Conservation (phyloP, 306 rosid species). For the Vigna trinervia region DNA sequence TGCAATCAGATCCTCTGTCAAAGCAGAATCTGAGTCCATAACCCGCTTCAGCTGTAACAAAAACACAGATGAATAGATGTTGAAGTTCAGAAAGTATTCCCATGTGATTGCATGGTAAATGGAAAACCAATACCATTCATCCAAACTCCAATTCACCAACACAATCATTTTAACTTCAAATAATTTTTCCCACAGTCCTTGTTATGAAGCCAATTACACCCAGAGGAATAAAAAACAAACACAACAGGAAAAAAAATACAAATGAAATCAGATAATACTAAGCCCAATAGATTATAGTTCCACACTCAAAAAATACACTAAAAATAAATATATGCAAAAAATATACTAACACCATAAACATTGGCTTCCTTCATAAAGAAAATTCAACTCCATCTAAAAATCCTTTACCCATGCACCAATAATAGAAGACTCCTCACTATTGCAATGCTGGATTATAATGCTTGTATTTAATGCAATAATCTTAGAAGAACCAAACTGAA, state of each 20-base stretch:
- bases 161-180: not conserved
- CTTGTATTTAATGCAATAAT: not conserved
- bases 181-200: slow-evolving; percentile 7
- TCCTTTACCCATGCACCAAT: not conserved
- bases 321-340: not conserved
- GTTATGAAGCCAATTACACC: slow-evolving; percentile 16
- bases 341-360: slow-evolving; percentile 4
- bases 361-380: not conserved
- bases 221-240: not conserved
- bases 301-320: not conserved
- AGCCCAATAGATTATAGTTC: slow-evolving; percentile 5
- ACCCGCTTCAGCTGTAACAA: slow-evolving; percentile 74
- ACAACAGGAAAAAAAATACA: not conserved
- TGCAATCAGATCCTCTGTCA: slow-evolving; percentile 86
- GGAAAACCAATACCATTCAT: not conserved
- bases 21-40: slow-evolving; percentile 88
- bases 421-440: not conserved
- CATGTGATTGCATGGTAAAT: not conserved
- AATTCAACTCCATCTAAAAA: slow-evolving; percentile 9
- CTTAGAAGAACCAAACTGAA: too few relatives aligned
- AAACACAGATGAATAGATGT: slow-evolving; percentile 37
- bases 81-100: not conserved
- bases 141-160: slow-evolving; percentile 13
- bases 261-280: not conserved
- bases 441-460: not conserved